Base-by-base conservation (phyloP, 2,329 filamentous ascomycete species). In the Fusarium buxicola region DNA sequence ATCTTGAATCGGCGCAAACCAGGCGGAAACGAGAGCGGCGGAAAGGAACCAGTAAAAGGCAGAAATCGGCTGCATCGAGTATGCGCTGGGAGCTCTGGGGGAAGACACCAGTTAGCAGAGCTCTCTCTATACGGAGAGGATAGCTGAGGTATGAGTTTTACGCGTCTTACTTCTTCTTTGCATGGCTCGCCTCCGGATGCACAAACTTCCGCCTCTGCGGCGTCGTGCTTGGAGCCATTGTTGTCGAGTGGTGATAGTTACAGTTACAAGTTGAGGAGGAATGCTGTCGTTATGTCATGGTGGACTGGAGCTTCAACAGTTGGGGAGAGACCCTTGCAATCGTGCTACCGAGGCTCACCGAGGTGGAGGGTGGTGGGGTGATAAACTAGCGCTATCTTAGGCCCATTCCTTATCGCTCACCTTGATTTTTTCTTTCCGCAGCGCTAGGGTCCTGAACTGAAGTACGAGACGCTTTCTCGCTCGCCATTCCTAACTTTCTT, bases 1-100 rank as follows among this genome's bases (percentile, higher is more conserved):
- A 77, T 99, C 95, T 75, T 97, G 94, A 65, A 99, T 97, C 0
- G 95, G 95, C 2, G 93, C 89, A 74, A 89, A 94, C 28, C 90
- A 72, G 10, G 94, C 95, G 7, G 94, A 91, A 18, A 94, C 70
- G 15, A 90, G 66, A 73, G 92, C 92, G 65, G 90, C 89, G 27
- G 82, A 80, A 40, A 96, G 80, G 75, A 96, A 95, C 63, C 92
- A 77, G 73, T 91, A 95, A 75, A 97, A 96, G 11, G 90, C 90
- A 41, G 86, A 83, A 66, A 92, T 90, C 52, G 92, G 86, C 67
- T 90, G 83, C 59, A 95, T 81, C 61, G 84, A 84, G 73, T 89
- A 91, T 47, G 83, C 81, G 55, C 82, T 85, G 52, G 79, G 81
- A 64, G 74, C 46, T 55, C 50, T 55, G 58, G 8, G n/a, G 28